Base-by-base conservation (phyloP, 768 basidiomycete species). In the Lanmaoa pseudosensibilis region DNA sequence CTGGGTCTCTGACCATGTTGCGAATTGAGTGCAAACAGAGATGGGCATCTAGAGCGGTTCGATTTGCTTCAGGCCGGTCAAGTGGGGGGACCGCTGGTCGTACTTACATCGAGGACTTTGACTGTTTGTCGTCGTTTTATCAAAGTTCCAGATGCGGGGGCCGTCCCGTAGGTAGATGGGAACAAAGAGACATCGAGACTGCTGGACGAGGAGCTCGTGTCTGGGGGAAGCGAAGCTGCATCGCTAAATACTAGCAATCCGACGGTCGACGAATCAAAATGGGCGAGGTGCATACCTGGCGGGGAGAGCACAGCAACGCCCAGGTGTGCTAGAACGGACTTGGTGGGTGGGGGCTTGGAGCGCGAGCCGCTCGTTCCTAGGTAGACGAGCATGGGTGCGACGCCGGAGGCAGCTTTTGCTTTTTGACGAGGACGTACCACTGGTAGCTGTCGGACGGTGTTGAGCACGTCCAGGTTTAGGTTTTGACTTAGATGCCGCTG, bases 1-100 rank as follows among this genome's bases (percentile, higher is more conserved):
- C 5, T 65, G 57, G 5, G 8, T 53, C 32, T 65, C 64, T 1
- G 68, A 18, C 60, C 65, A 68, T 33, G 53, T 45, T 0, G 58
- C 64, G 39, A 65, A 68, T 1, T 19, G 57, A 5, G n/a, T 47
- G 45, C 51, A 65, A 5, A 63, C 37, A 3, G 51, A 55, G 46
- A 66, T 56, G 30, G 58, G 52, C 0, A 5, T 27, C 64, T 66
- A 36, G 11, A 45, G 11, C 6, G n/a, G 6, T 11, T 3, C 5
- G 19, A 18, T 32, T 30, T 21, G 15, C 9, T 45, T 57, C 34
- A 56, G 40, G 16, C 11, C 9, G 15, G 9, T 32, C 3, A 5
- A 19, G 27, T 7, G n/a, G n/a, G 25, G 13, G 8, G 2, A 1
- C 13, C 15, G 16, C 11, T 6, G 30, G 40, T 9, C 13, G 23